These are phyloP conservation scores for Sordariomycetes sp. DNA, from an alignment of 2,329 filamentous ascomycete genomes.

Conservation along the genomic window DNA sequence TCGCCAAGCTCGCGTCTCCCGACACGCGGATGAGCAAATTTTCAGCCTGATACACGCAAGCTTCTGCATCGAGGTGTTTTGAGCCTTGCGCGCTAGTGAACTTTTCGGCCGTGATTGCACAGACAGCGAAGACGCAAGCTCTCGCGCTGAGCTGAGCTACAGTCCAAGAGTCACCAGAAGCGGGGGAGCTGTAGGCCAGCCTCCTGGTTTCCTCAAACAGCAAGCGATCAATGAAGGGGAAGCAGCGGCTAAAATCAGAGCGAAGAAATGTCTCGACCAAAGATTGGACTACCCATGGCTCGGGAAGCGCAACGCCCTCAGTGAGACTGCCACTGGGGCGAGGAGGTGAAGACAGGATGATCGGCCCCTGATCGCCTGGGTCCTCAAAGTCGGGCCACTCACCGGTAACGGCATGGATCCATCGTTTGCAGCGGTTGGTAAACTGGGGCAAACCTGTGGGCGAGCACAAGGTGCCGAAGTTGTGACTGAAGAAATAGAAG, in stretches of 20 bases:
- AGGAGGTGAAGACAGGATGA: neutral
- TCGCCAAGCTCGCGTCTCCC: conserved; percentile 24
- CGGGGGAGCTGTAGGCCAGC: conserved; percentile 23
- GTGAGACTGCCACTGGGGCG: neutral
- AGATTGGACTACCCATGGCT: conserved; percentile 7
- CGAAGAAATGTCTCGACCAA: conserved; percentile 6
- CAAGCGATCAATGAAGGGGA: conserved; percentile 30
- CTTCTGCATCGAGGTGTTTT: neutral
- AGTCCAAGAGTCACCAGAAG: conserved; percentile 5
- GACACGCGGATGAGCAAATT: conserved; percentile 23
- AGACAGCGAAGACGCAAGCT: conserved; percentile 33
- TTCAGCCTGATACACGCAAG: conserved; percentile 13
- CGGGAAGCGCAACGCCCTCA: neutral
- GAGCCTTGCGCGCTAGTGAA: neutral
- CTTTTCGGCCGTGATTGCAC: conserved; percentile 19
- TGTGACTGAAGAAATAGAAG: neutral
- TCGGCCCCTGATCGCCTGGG: neutral
- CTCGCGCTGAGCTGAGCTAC: conserved; percentile 19
- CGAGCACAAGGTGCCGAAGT: conserved; percentile 2
- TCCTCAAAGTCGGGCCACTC: conserved; percentile 1
- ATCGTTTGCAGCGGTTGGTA: neutral
- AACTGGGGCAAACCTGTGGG: conserved; percentile 1
- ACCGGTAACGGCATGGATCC: conserved; percentile 1
- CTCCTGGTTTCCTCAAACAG: conserved; percentile 30
- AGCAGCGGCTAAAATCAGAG: conserved; percentile 24